Evolutionary conservation across 257 asterid genomes (phyloP).

Genomic region (Primulina huaijiensis): DNA sequence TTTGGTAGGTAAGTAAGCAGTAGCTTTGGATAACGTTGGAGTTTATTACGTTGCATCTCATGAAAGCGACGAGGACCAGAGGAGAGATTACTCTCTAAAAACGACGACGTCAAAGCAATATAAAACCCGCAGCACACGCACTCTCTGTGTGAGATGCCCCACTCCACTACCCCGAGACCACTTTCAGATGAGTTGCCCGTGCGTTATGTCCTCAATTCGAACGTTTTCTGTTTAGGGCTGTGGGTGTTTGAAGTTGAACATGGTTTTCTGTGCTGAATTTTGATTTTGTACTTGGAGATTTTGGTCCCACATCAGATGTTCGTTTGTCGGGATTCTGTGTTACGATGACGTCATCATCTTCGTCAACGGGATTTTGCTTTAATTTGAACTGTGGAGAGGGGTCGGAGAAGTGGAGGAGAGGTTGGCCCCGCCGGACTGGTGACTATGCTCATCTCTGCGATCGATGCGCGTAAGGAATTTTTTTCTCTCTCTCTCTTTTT

Average conservation of each 20-base stretch:
- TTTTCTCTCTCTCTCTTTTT: too few species aligned
- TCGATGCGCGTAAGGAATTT: constrained; percentile 78
- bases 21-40: background rate
- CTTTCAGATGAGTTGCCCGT: too few species aligned
- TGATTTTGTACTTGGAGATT: background rate
- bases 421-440: constrained; percentile 98
- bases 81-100: background rate
- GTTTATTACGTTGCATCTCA: background rate
- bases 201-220: background rate
- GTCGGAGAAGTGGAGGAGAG: constrained; percentile 53
- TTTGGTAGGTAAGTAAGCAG: too few species aligned
- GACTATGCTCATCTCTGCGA: constrained; percentile 95
- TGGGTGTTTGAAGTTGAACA: too few species aligned
- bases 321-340: constrained; percentile 21
- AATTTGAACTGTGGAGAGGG: constrained; percentile 67
- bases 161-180: constrained; percentile 5
- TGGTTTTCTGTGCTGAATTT: constrained; percentile 2
- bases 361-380: constrained; percentile 52
- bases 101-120: constrained; percentile 16
- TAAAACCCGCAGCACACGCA: background rate
- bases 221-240: background rate
- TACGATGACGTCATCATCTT: constrained; percentile 33
- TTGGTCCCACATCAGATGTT: background rate
- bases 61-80: background rate
- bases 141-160: background rate